A percentile compares a stretch with the other conserved stretches of the same genome.
These are phyloP conservation scores for Candida boidinii DNA, from an alignment of 805 yeast genomes.

Conservation along the genomic window DNA sequence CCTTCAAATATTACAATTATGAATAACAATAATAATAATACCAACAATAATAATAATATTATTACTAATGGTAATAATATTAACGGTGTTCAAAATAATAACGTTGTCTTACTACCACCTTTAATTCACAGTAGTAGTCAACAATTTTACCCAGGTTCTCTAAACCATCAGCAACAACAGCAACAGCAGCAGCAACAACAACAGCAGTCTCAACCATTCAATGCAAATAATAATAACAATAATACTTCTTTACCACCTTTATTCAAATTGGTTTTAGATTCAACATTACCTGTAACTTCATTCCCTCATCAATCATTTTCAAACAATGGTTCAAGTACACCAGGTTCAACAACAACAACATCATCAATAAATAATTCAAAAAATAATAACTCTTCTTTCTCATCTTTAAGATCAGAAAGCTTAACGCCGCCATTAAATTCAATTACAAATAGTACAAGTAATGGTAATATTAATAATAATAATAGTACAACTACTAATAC, in stretches of 20 bases:
- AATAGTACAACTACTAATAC: too few relatives aligned
- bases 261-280: constrained; percentile 17
- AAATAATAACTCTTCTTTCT: too few relatives aligned
- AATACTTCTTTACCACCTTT: constrained; percentile 14
- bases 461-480: not conserved
- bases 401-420: too few relatives aligned
- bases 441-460: not conserved
- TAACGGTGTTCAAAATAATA: too few relatives aligned
- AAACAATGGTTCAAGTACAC: not conserved
- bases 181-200: constrained; percentile 6
- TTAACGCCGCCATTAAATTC: too few relatives aligned
- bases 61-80: not conserved
- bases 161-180: constrained; percentile 1
- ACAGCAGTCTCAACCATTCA: constrained; percentile 1
- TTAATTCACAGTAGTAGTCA: too few relatives aligned
- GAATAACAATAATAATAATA: not conserved
- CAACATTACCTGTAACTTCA: constrained; percentile 14
- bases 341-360: constrained; percentile 1
- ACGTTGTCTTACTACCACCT: too few relatives aligned
- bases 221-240: constrained; percentile 2
- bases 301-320: constrained; percentile 6
- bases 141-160: too few relatives aligned
- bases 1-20: not conserved
- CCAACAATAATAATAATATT: not conserved
- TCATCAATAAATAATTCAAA: too few relatives aligned